Conservation (phyloP, 129 eudicot genomes). For the Arctium minus region DNA sequence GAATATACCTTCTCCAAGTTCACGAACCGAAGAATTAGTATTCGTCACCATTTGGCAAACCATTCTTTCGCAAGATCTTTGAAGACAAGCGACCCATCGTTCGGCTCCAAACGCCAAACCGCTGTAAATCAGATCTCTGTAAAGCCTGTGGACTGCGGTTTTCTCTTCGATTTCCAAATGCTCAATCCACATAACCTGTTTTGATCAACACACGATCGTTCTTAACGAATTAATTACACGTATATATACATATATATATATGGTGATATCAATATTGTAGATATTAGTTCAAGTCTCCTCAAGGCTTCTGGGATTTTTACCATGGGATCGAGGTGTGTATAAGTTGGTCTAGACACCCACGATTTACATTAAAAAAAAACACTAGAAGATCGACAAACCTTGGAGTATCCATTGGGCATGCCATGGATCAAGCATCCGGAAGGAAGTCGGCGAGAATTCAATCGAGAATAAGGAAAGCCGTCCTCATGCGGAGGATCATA, state of each 20-base stretch:
- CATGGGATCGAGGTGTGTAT: not conserved
- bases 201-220: not conserved
- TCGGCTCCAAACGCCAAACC: slow-evolving; percentile 51
- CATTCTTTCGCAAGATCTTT: slow-evolving; percentile 43
- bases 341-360: not conserved
- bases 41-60: slow-evolving; percentile 23
- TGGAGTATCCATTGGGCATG: slow-evolving; percentile 44
- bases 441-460: slow-evolving; percentile 35
- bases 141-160: slow-evolving; percentile 33
- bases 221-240: not conserved
- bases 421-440: slow-evolving; percentile 62
- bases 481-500: slow-evolving; percentile 27
- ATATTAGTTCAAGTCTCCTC: too few relatives aligned
- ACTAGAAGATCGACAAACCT: slow-evolving; percentile 18
- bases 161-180: slow-evolving; percentile 47
- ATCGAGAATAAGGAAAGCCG: slow-evolving; percentile 7
- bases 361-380: not conserved
- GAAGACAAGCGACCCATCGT: slow-evolving; percentile 50
- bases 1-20: slow-evolving; percentile 34
- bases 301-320: too few relatives aligned
- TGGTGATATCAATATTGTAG: not conserved
- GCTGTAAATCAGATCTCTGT: slow-evolving; percentile 30
- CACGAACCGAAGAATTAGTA: slow-evolving; percentile 14
- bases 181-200: slow-evolving; percentile 59
- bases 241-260: not conserved